Evolutionary conservation across 306 rosid species (phyloP).

Genomic region (Glycyrrhiza uralensis): DNA sequence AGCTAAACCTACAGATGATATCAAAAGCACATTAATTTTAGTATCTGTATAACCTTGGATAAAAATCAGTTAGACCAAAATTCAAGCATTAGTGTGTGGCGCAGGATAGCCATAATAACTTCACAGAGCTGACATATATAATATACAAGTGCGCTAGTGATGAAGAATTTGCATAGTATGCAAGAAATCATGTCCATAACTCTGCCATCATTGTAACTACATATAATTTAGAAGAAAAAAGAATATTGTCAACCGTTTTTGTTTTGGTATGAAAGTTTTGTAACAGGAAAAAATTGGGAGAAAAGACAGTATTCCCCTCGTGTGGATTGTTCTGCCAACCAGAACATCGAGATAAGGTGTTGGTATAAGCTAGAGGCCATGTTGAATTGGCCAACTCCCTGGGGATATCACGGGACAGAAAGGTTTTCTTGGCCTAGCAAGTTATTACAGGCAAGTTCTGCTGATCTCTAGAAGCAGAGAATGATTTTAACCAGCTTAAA

Average conservation of each 20-base stretch:
- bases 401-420: no score
- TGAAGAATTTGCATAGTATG: background rate
- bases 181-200: background rate
- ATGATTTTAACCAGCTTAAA: no score
- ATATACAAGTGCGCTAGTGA: background rate
- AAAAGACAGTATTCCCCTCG: background rate
- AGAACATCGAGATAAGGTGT: no score
- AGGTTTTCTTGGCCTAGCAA: no score
- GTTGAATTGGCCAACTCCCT: no score
- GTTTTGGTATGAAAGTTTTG: background rate
- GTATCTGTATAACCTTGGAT: background rate
- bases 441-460: no score
- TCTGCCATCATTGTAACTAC: background rate
- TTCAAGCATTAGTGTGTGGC: background rate
- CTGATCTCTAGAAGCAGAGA: no score
- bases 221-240: background rate
- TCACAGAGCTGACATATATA: background rate
- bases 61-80: constrained; percentile 5
- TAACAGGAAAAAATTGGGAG: background rate
- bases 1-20: constrained; percentile 51
- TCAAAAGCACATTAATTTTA: background rate
- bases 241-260: background rate
- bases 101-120: background rate
- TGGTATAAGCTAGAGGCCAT: no score
- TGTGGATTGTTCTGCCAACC: background rate